Conservation (phyloP, 2,329 filamentous ascomycete species). For the Trichoderma hamatum region DNA sequence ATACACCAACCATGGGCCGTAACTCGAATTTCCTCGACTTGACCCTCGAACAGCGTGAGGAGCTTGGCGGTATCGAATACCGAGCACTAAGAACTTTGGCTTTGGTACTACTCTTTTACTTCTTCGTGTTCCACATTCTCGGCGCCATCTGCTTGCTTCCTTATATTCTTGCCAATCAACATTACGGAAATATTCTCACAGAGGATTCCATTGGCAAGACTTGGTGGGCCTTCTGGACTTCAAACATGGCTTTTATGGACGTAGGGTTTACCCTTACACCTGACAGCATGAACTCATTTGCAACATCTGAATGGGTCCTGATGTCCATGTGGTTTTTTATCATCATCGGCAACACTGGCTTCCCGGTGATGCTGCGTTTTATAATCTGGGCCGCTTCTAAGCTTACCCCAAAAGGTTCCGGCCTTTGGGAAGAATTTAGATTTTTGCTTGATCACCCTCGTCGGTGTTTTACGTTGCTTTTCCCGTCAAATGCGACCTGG, state of each 20-base stretch:
- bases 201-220: slow-evolving; percentile 63
- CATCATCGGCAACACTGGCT: slow-evolving; percentile 92
- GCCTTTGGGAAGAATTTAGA: slow-evolving; percentile 83
- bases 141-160: slow-evolving; percentile 74
- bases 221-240: slow-evolving; percentile 94
- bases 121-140: slow-evolving; percentile 78
- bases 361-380: slow-evolving; percentile 91
- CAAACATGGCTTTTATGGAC: slow-evolving; percentile 90
- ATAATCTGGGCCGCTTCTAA: slow-evolving; percentile 83
- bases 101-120: slow-evolving; percentile 77
- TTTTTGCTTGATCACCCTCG: slow-evolving; percentile 94
- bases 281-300: slow-evolving; percentile 92
- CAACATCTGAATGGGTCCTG: slow-evolving; percentile 73
- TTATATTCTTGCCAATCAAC: slow-evolving; percentile 71
- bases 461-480: slow-evolving; percentile 92
- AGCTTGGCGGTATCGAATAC: slow-evolving; percentile 95
- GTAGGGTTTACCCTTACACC: slow-evolving; percentile 91
- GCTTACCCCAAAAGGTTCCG: slow-evolving; percentile 64
- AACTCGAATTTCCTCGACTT: slow-evolving; percentile 92
- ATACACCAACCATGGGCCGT: slow-evolving; percentile 86
- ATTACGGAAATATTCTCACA: slow-evolving; percentile 68
- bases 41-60: slow-evolving; percentile 88
- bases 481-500: slow-evolving; percentile 89
- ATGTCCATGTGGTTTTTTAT: slow-evolving; percentile 83
- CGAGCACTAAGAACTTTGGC: slow-evolving; percentile 85